Percentiles rank a stretch among this genome's conserved stretches.
Evolutionary conservation across 2,329 filamentous ascomycete species (phyloP).

Genomic region (Immersiporthe knoxdaviesiana): DNA sequence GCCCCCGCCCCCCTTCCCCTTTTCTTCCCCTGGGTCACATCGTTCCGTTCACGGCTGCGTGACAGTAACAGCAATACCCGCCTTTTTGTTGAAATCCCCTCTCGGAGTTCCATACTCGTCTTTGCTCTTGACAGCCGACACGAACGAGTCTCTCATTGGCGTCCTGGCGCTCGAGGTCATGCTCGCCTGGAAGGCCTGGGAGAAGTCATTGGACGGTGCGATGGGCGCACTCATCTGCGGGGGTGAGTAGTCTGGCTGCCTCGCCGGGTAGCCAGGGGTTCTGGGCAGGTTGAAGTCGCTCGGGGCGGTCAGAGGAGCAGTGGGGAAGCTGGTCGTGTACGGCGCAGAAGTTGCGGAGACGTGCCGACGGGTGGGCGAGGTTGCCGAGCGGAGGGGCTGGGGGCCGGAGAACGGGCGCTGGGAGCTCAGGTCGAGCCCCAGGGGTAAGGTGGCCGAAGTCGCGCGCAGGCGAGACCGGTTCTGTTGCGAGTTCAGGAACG

Average conservation of each 20-base stretch:
- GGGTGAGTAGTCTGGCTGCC: constrained; percentile 53
- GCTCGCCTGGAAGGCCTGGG: constrained; percentile 50
- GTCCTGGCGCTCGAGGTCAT: constrained; percentile 44
- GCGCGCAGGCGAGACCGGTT: constrained; percentile 53
- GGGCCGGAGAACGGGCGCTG: constrained; percentile 44
- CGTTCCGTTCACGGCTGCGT: constrained; percentile 10
- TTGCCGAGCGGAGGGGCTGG: constrained; percentile 35
- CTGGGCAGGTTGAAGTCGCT: constrained; percentile 55
- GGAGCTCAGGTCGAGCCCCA: constrained; percentile 49
- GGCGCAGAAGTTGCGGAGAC: constrained; percentile 43
- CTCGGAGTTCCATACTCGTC: constrained; percentile 37
- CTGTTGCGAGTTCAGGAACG: constrained; percentile 47
- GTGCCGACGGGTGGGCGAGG: constrained; percentile 43
- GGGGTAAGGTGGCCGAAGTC: constrained; percentile 51
- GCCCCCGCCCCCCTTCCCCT: no score
- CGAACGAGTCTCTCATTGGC: constrained; percentile 50
- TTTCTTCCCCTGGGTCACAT: no score
- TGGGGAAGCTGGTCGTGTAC: constrained; percentile 56
- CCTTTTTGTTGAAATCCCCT: constrained; percentile 42
- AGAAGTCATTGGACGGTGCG: constrained; percentile 56
- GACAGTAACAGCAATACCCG: constrained; percentile 40
- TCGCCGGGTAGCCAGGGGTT: constrained; percentile 42
- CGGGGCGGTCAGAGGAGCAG: constrained; percentile 57
- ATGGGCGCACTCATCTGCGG: constrained; percentile 60
- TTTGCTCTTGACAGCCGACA: constrained; percentile 33